A percentile compares a stretch with the other conserved stretches of the same genome.
Conservation (phyloP, 2,329 filamentous ascomycete species). For the Biscogniauxia marginata region DNA sequence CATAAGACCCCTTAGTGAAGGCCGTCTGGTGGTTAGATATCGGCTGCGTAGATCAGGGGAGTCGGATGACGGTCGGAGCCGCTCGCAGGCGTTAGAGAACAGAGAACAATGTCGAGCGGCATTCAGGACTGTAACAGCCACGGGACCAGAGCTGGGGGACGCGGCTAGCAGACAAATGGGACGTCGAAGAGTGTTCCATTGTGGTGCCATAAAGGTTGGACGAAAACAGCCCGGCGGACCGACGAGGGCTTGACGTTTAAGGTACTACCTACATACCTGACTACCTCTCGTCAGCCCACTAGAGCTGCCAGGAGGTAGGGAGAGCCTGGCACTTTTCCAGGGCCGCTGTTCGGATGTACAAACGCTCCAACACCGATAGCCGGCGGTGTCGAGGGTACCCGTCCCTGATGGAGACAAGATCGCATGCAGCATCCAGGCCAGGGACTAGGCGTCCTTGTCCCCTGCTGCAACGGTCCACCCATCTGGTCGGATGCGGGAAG, state of each 20-base stretch:
- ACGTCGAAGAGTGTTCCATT: neutral
- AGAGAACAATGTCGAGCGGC: conserved; percentile 16
- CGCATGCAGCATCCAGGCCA: conserved; percentile 8
- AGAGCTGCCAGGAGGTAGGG: neutral
- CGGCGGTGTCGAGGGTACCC: neutral
- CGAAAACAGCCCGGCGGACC: neutral
- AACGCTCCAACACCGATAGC: neutral
- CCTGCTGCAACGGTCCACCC: conserved; percentile 16
- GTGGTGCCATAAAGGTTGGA: neutral
- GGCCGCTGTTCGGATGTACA: neutral
- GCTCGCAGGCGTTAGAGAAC: conserved; percentile 20
- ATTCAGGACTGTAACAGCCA: conserved; percentile 2
- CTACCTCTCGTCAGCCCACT: neutral
- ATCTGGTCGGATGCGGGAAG: conserved; percentile 21
- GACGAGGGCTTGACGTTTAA: neutral
- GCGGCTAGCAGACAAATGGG: neutral
- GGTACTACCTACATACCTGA: no score
- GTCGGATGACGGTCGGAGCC: conserved; percentile 25
- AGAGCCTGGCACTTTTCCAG: no score
- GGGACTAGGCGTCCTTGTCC: neutral
- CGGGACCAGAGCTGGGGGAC: no score
- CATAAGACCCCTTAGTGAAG: neutral
- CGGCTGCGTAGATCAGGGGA: conserved; percentile 31
- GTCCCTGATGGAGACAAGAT: conserved; percentile 8
- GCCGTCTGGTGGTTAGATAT: conserved; percentile 4